Base-by-base conservation (phyloP, 305 asterid genomes). In the Fraxinus ornus region DNA sequence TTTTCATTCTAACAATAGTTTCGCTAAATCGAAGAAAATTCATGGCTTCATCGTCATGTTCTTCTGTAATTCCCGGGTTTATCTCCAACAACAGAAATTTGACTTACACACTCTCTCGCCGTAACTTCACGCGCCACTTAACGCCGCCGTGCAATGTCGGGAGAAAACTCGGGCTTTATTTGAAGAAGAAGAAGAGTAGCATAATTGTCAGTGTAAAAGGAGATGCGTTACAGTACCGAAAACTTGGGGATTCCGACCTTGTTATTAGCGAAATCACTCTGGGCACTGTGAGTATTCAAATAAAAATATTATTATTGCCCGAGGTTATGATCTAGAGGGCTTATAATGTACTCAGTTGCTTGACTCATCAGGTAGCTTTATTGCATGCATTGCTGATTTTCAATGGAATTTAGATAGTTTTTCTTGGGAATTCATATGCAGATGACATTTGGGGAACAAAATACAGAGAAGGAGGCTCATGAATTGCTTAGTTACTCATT, bases 371-470 rank as follows among this genome's bases (percentile, higher is more conserved):
- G 33, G 26, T 36, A 24, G 30, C 57, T 57, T 76, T 66, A 28
- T 57, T 60, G 47, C 32, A 68, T 66, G 8, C 17, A 7, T 13
- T 37, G 1, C 24, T 19, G 72, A 55, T 68, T 72, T 2, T 30
- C 39, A 3, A 3, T 64, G 8, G 55, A 30, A 5, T 73, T 81
- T 8, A 21, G 78, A 64, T 47, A 3, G 15, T 15, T 81, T 80
- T 82, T 39, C 9, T 76, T 33, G 15, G 64, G 85, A 66, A 71
- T 76, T 80, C 17, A 39, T 79, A 15, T 76, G 79, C 91, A 95
- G 99, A 95, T 95, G 98, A 94, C 99, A 57, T 95, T 80, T 86
- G 98, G 99, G 86, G 89, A 92, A 90, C 99, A 95, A 89, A 95
- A 94, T 78, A 92, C 99, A 12, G 99, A 95, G 90, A 92, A 90